phyloP scores from a whole-genome alignment of 495 filamentous ascomycete species.

The Xanthoparmelia taractica region DNA sequence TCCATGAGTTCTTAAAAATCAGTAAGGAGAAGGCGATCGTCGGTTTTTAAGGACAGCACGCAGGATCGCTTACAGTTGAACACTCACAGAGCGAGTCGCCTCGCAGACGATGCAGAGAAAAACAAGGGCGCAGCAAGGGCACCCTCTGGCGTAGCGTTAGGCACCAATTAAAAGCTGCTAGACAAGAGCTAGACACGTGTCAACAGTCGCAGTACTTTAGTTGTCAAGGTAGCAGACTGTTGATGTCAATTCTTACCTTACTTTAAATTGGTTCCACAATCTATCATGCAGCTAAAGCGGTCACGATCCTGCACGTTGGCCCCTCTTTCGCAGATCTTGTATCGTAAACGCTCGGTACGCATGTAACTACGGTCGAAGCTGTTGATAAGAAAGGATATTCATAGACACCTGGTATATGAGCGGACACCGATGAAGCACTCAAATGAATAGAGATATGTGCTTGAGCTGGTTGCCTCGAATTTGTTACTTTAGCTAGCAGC shows the following conservation, averaged over 20 bases:
- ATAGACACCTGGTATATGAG: background rate
- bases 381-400: background rate
- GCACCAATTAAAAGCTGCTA: background rate
- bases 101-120: background rate
- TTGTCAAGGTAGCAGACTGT: background rate
- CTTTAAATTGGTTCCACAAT: background rate
- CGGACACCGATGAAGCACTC: background rate
- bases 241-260: background rate
- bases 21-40: background rate
- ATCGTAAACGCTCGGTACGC: no score
- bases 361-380: no score
- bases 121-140: no score
- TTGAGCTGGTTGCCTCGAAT: no score
- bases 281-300: slow-evolving; percentile 3
- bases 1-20: slow-evolving; percentile 3
- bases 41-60: background rate
- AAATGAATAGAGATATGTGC: no score
- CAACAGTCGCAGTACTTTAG: background rate
- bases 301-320: background rate
- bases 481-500: background rate
- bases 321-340: background rate
- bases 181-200: slow-evolving; percentile 12
- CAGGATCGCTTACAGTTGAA: background rate
- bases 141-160: background rate
- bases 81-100: background rate